phyloP scores from a whole-genome alignment of 129 eudicot genomes.

The Scalesia atractyloides region DNA sequence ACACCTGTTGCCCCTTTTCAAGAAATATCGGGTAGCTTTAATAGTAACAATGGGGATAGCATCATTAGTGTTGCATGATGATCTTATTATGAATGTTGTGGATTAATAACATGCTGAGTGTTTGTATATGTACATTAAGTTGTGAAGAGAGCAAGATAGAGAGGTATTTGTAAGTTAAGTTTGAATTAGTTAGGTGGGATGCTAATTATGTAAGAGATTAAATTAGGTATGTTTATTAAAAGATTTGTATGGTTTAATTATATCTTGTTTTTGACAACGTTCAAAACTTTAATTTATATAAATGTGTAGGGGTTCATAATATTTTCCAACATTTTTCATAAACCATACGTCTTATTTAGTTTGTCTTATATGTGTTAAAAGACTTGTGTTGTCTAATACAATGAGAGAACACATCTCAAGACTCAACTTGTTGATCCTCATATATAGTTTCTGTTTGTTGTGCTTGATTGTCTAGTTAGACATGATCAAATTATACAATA shows the following conservation, averaged over 20 bases:
- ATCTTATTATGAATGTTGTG: slow-evolving; percentile 10
- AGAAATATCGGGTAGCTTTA: slow-evolving; percentile 58
- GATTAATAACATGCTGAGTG: slow-evolving; percentile 30
- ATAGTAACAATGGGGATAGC: slow-evolving; percentile 67
- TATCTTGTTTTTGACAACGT: background rate
- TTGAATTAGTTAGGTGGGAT: slow-evolving; percentile 32
- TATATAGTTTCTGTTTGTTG: no score
- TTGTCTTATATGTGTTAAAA: no score
- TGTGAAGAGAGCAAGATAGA: slow-evolving; percentile 19
- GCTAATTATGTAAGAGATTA: slow-evolving; percentile 17
- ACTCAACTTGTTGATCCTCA: no score
- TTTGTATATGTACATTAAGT: slow-evolving; percentile 36
- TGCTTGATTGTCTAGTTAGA: no score
- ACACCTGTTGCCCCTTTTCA: slow-evolving; percentile 49
- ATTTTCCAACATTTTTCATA: background rate
- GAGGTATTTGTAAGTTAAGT: slow-evolving; percentile 23
- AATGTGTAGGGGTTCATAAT: background rate
- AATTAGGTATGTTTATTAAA: background rate
- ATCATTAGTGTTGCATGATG: slow-evolving; percentile 87
- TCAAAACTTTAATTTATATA: background rate
- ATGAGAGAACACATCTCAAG: no score
- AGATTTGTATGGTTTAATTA: background rate
- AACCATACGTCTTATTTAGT: background rate
- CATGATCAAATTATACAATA: no score
- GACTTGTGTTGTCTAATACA: no score